Percentiles rank a stretch among this genome's conserved stretches.
These are phyloP conservation scores for Ramicandelaber brevisporus DNA, from an alignment of 192 early-diverging fungal species.

Conservation along the genomic window DNA sequence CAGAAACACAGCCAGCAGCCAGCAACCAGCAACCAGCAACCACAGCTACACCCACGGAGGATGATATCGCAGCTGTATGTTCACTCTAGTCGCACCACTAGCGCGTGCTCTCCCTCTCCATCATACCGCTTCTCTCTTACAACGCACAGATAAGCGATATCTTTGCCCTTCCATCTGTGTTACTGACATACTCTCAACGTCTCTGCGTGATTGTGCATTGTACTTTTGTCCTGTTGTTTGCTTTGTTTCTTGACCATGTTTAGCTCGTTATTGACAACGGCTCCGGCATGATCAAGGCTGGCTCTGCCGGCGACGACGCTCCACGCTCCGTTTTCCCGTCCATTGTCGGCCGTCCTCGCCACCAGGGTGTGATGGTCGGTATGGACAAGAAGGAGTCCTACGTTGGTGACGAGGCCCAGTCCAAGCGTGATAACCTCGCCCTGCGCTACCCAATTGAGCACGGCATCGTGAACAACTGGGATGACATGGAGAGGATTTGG, in stretches of 20 bases:
- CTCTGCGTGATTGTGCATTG: constrained; percentile 8
- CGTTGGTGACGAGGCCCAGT: constrained; percentile 47
- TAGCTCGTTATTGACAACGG: constrained; percentile 41
- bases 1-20: no score
- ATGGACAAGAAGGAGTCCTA: constrained; percentile 50
- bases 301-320: constrained; percentile 42
- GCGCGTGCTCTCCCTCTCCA: background rate
- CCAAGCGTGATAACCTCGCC: constrained; percentile 40
- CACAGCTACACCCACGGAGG: no score
- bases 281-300: constrained; percentile 49
- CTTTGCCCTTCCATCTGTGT: no score
- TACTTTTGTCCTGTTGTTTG: constrained; percentile 2
- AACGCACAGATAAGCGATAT: no score
- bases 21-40: no score
- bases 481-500: constrained; percentile 56
- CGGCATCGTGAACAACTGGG: constrained; percentile 55
- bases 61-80: constrained; percentile 67
- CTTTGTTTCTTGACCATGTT: background rate
- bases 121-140: background rate
- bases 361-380: constrained; percentile 46
- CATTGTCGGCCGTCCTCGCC: constrained; percentile 40
- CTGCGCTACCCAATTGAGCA: constrained; percentile 49
- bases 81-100: background rate
- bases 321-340: constrained; percentile 28
- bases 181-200: no score